phyloP scores from a whole-genome alignment of 805 yeast species.

The Metschnikowia picachoensis region DNA sequence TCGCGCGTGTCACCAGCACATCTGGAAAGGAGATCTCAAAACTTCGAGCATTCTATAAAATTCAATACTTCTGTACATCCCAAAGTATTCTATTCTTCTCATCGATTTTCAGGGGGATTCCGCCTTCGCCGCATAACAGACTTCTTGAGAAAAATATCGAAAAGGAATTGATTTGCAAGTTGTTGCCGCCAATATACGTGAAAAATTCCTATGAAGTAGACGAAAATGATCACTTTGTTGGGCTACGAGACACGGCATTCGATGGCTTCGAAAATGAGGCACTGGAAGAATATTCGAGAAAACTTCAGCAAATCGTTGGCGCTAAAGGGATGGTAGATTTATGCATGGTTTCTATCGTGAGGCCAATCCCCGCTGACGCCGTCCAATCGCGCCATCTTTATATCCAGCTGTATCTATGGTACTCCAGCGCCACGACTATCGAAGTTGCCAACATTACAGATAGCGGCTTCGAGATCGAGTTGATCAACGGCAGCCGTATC shows the following conservation, averaged over 20 bases:
- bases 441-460: constrained; percentile 35
- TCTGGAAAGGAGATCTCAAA: constrained; percentile 39
- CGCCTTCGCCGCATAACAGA: constrained; percentile 48
- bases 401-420: constrained; percentile 30
- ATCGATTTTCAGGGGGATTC: constrained; percentile 51
- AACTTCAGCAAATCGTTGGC: constrained; percentile 49
- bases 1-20: constrained; percentile 52
- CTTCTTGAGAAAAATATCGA: constrained; percentile 13
- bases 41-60: constrained; percentile 44
- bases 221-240: constrained; percentile 48
- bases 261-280: constrained; percentile 53
- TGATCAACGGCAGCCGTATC: constrained; percentile 43
- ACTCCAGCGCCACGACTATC: constrained; percentile 20
- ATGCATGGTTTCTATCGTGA: constrained; percentile 41
- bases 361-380: constrained; percentile 23
- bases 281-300: constrained; percentile 60
- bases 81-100: constrained; percentile 60
- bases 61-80: constrained; percentile 61
- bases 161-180: constrained; percentile 12
- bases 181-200: constrained; percentile 38
- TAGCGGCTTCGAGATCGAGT: constrained; percentile 50
- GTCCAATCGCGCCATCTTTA: constrained; percentile 24
- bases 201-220: constrained; percentile 56
- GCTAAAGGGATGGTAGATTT: constrained; percentile 65
- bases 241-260: constrained; percentile 55